Evolutionary conservation across 768 basidiomycete genomes (phyloP).

Genomic region (Podaxis pistillaris): DNA sequence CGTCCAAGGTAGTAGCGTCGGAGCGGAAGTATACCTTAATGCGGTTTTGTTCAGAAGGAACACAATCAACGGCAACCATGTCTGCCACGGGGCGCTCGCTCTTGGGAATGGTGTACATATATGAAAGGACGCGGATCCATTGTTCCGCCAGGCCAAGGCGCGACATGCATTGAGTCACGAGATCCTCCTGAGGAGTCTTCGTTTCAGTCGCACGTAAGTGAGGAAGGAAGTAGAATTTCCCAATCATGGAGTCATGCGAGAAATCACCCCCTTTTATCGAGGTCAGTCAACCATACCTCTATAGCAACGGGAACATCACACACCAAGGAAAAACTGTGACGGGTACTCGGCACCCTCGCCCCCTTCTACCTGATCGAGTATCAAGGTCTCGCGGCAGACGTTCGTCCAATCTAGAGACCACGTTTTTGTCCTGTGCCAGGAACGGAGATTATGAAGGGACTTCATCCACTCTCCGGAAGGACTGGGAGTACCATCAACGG

Average conservation of each 20-base stretch:
- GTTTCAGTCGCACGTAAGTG: slow-evolving; percentile 13
- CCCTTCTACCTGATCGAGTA: slow-evolving; percentile 7
- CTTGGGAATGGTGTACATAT: slow-evolving; percentile 12
- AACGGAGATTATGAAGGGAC: slow-evolving; percentile 8
- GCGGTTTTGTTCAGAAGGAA: slow-evolving; percentile 17
- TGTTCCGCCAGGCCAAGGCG: slow-evolving; percentile 11
- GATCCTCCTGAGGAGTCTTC: slow-evolving; percentile 11
- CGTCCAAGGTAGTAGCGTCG: slow-evolving; percentile 15
- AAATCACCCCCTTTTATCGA: slow-evolving; percentile 15
- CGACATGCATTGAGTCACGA: slow-evolving; percentile 15
- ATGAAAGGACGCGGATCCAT: slow-evolving; percentile 16
- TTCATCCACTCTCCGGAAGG: slow-evolving; percentile 8
- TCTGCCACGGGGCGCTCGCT: slow-evolving; percentile 12
- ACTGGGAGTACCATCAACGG: slow-evolving; percentile 13
- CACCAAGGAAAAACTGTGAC: slow-evolving; percentile 19
- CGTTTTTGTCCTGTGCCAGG: slow-evolving; percentile 10
- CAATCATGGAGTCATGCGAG: slow-evolving; percentile 16
- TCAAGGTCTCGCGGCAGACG: slow-evolving; percentile 17
- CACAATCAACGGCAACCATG: slow-evolving; percentile 19
- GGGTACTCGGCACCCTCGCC: slow-evolving; percentile 7
- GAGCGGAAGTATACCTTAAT: slow-evolving; percentile 20
- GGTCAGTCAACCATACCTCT: not conserved
- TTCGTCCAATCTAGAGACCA: slow-evolving; percentile 19
- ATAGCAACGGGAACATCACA: not conserved
- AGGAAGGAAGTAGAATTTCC: slow-evolving; percentile 21